These are phyloP conservation scores for Xylaria scruposa DNA, from an alignment of 495 filamentous ascomycete genomes.

Conservation along the genomic window DNA sequence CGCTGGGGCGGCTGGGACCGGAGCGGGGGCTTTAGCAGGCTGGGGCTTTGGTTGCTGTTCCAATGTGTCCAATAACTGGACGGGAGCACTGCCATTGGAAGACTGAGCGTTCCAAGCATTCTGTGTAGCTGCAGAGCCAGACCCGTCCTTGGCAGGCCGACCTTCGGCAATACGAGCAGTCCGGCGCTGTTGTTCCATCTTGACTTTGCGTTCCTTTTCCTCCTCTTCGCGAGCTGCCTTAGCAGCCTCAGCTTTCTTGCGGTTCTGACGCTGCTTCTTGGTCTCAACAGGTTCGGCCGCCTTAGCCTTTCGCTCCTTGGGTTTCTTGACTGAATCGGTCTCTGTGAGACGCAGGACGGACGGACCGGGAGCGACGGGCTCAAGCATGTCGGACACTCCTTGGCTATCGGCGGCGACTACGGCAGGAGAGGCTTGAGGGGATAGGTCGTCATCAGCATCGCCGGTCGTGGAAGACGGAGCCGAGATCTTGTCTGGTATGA, in stretches of 20 bases:
- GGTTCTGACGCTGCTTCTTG: constrained; percentile 92
- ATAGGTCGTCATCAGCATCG: constrained; percentile 84
- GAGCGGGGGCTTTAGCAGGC: constrained; percentile 29
- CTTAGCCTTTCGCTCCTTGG: constrained; percentile 69
- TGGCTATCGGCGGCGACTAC: constrained; percentile 58
- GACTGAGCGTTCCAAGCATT: constrained; percentile 66
- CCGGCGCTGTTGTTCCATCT: constrained; percentile 81
- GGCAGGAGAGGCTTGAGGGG: constrained; percentile 65
- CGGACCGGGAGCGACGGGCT: constrained; percentile 70
- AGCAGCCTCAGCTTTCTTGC: constrained; percentile 76
- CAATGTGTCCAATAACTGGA: constrained; percentile 78
- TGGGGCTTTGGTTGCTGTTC: constrained; percentile 52
- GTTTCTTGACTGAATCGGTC: constrained; percentile 60
- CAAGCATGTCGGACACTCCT: constrained; percentile 88
- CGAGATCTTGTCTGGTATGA: constrained; percentile 51
- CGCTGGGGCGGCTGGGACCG: constrained; percentile 32
- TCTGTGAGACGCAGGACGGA: constrained; percentile 78
- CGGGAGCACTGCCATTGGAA: constrained; percentile 51
- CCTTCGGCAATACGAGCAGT: constrained; percentile 81
- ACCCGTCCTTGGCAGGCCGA: constrained; percentile 74
- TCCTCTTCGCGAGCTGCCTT: constrained; percentile 73
- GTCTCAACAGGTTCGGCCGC: constrained; percentile 65
- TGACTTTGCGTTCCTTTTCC: constrained; percentile 72
- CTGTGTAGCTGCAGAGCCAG: constrained; percentile 60
- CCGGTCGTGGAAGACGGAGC: constrained; percentile 75